A percentile compares a stretch with the other conserved stretches of the same genome.
Conservation (phyloP, 208 protist genomes). For the Trichomonas tenax region DNA sequence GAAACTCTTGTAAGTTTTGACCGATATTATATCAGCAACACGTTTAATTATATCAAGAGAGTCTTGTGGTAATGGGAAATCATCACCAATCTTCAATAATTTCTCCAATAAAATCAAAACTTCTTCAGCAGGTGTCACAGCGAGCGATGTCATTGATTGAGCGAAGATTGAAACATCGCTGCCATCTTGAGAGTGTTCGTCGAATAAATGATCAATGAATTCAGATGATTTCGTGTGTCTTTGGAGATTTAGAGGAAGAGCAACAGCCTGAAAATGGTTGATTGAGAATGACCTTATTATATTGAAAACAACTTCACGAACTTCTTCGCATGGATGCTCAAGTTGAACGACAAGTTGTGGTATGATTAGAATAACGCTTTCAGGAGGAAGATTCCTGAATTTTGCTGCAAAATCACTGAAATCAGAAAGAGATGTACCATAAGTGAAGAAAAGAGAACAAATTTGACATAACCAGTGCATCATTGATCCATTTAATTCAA, state of each 20-base stretch:
- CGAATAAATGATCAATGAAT: not conserved
- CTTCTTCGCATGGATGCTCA: not conserved
- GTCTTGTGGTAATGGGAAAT: not conserved
- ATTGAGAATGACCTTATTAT: not conserved
- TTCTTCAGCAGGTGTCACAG: slow-evolving; percentile 5
- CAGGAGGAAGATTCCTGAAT: not conserved
- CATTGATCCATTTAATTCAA: not conserved
- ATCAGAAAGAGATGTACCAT: not conserved
- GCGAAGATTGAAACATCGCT: not conserved
- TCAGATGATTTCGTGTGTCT: not conserved
- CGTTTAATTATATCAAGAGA: not conserved
- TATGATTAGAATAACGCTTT: not conserved
- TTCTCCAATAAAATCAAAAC: not conserved
- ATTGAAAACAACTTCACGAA: not conserved
- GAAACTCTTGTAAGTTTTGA: not conserved
- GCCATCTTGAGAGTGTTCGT: not conserved
- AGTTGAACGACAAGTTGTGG: not conserved
- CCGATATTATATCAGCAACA: not conserved
- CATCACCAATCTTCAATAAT: not conserved
- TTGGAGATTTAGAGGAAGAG: not conserved
- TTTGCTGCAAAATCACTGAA: not conserved
- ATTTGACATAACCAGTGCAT: not conserved
- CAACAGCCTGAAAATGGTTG: not conserved
- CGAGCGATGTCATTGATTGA: not conserved
- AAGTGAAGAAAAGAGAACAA: not conserved